Evolutionary conservation across 768 basidiomycete species (phyloP), one percentile per base, ranked within the genome.

Genomic region (Pulveroboletus ravenelii): DNA sequence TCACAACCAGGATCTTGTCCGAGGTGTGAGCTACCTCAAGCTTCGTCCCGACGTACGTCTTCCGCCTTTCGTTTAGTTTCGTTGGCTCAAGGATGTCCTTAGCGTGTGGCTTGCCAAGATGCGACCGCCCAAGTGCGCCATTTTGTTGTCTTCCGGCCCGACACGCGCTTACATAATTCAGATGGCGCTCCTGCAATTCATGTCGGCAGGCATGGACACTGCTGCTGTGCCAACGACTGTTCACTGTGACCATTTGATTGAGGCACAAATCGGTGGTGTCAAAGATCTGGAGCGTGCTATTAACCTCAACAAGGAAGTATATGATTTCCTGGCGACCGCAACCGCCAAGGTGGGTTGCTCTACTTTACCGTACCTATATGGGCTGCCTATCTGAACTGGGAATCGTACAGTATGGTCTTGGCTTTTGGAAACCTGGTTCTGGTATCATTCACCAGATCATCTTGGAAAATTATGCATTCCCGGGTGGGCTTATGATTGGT

Each of bases 111-210:
- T 50, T 91, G 88, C 75, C 89, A 91, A 77, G 89, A 93, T 78
- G 89, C 89, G 55, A 91, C 89, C 15, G 87, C 89, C 36, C 88
- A 90, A 74, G 87, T 87, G 56, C 32, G 72, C 56, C 52, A 34
- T 20, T 56, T 45, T n/a, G 27, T 37, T 48, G 53, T 59, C 51
- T 60, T 4, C 60, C 53, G 25, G 32, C 49, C 31, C 31, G 38
- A 44, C 44, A 15, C n/a, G 30, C 15, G 42, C 60, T 68, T 57
- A 70, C 62, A 63, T 70, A 57, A 67, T 50, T 0, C 69, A 98
- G 91, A 99, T 99, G 96, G 96, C 96, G 17, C 82, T 99, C 50
- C 80, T 99, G 58, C 96, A 99, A 79, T 99, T 99, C 82, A 99
- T 99, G 96, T 97, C 96, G 45, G 93, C 96, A 15, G 95, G 95